Evolutionary conservation across 148 eudicot genomes (phyloP).

Genomic region (Vaccinium darrowii): DNA sequence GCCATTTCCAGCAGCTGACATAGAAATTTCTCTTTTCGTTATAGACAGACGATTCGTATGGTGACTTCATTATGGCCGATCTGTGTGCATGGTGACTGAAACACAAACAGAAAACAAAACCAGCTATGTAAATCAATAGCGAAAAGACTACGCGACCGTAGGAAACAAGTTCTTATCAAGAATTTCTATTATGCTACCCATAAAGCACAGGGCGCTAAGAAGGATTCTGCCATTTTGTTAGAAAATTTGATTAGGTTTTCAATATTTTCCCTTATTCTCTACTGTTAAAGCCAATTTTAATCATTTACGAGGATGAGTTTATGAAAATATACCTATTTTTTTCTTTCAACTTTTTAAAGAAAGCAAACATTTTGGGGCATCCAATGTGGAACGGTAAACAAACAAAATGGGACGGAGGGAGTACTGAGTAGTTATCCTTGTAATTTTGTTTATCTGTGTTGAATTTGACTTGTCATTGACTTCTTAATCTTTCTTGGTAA

Average conservation of each 20-base stretch:
- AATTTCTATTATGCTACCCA: not conserved
- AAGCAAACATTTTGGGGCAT: not conserved
- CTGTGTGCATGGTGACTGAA: not conserved
- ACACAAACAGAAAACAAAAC: not conserved
- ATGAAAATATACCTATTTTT: not conserved
- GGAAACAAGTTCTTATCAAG: not conserved
- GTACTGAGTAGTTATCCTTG: not conserved
- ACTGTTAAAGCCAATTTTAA: not conserved
- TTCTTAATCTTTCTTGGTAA: not conserved
- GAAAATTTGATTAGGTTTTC: not conserved
- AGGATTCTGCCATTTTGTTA: not conserved
- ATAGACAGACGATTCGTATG: not conserved
- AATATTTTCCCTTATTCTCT: not conserved
- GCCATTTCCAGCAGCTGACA: too few relatives aligned
- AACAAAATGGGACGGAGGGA: not conserved
- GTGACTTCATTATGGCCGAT: not conserved
- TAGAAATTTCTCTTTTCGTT: not conserved
- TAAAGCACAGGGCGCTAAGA: not conserved
- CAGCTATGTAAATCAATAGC: not conserved
- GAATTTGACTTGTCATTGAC: not conserved
- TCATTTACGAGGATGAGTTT: not conserved
- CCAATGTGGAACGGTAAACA: not conserved
- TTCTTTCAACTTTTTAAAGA: not conserved
- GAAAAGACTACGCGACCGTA: not conserved
- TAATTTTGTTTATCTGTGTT: not conserved